Evolutionary conservation across 2,329 filamentous ascomycete genomes (phyloP), one percentile per base, ranked within the genome.

Genomic region (Fusarium longipes): DNA sequence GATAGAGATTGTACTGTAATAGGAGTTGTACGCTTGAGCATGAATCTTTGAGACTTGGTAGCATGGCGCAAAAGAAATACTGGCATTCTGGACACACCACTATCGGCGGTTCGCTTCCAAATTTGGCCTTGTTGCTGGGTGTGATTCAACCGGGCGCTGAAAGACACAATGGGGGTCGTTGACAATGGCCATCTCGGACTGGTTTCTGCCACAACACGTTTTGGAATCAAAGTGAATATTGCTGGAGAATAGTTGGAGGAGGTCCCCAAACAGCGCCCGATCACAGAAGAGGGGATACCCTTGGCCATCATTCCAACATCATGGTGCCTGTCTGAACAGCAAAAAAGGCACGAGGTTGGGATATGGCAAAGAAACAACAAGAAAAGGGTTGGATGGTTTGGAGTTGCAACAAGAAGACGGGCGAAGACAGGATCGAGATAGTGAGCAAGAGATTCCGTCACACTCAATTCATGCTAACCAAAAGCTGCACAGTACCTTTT

Each of bases 291-390:
- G 61, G 76, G 74, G 62, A 76, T 73, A 70, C 72, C 75, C 75
- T 76, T 81, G 76, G 79, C 78, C 80, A 82, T 82, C 68, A 75
- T 77, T 67, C 72, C 73, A 71, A 73, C 70, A 77, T 63, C 80
- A 82, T 82, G 77, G 74, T 75, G 75, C 60, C 74, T 70, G 65
- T 45, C 63, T 58, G 58, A 27, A 71, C 55, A 65, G 71, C 62
- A 69, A 68, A 63, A n/a, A 50, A 61, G 64, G 53, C 67, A 65
- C 63, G 55, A 52, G 50, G 56, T 58, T 63, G 53, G 53, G 20
- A 60, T 25, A 45, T 50, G 54, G 49, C 55, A 52, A 52, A 33
- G 47, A 54, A 33, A 30, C 9, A 30, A 36, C 27, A 35, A 27
- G 25, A 17, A 35, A 52, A 27, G 29, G 32, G 59, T 47, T 49